Conservation (phyloP, 1,139 yeast genomes). For the Tardiomyces blankii region DNA sequence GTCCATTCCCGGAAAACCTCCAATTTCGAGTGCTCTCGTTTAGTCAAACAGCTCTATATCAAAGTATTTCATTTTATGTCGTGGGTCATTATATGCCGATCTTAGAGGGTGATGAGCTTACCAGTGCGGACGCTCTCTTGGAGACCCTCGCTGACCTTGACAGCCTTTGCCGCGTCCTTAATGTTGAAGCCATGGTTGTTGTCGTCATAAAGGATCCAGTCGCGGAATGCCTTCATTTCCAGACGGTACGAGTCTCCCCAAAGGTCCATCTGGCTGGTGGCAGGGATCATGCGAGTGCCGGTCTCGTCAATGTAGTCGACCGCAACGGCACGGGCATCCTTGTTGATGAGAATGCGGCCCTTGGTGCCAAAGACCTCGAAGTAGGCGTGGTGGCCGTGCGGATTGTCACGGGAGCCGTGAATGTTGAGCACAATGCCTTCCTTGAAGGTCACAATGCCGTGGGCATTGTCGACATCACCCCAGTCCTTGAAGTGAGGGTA, state of each 20-base stretch:
- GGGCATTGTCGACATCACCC: slow-evolving; percentile 14
- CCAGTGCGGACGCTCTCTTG: neutral
- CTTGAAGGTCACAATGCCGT: slow-evolving; percentile 9
- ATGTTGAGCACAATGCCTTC: slow-evolving; percentile 6
- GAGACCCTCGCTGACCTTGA: neutral
- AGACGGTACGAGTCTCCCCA: neutral
- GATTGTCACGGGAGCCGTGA: slow-evolving; percentile 9
- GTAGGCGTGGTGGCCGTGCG: slow-evolving; percentile 12
- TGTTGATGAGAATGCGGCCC: slow-evolving; percentile 9
- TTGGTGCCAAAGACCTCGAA: slow-evolving; percentile 12
- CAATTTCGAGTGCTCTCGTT: no score
- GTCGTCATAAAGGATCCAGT: neutral
- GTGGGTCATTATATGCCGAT: neutral
- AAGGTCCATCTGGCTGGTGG: neutral
- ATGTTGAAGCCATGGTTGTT: neutral
- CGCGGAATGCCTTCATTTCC: neutral
- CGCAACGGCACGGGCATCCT: slow-evolving; percentile 8
- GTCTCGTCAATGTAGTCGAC: neutral
- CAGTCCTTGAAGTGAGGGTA: slow-evolving; percentile 10
- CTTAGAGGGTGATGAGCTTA: neutral
- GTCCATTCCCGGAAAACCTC: no score
- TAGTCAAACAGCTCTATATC: no score
- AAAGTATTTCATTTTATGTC: no score
- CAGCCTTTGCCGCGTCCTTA: neutral
- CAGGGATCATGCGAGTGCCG: neutral